Base-by-base conservation (phyloP, 257 asterid genomes). In the Nicotiana tabacum region DNA sequence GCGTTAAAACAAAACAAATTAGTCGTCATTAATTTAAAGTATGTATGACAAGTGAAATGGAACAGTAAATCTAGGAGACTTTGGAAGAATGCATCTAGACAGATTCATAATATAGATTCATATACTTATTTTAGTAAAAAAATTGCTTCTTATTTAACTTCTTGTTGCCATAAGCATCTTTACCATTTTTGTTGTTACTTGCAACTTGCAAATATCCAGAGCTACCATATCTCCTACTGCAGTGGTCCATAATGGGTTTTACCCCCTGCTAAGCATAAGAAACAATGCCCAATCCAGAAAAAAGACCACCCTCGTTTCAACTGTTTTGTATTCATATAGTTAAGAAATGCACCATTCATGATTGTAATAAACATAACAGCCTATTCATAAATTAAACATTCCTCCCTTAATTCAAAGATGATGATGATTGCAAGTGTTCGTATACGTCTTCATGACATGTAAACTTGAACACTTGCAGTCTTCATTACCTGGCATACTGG, bases 401-500 rank as follows among this genome's bases (percentile, higher is more conserved):
- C 83, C 77, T 83, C 83, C 83, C 58, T 55, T n/a, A 82, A 69
- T 33, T 80, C 74, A 39, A 70, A 61, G 85, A 83, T 72, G 30
- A 81, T 86, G 92, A 89, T 27, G 87, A 88, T 24, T 77, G 88
- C 90, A 88, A 85, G 87, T 89, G 86, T 78, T 46, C 88, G 9
- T 46, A 69, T 81, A 83, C 29, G 29, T 82, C 65, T 72, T 83
- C 88, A 80, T 82, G 85, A 88, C 92, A 91, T 87, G 91, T 87
- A 88, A 30, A 92, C 97, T 83, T 87, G 92, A 80, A 92, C 89
- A 90, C 97, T 87, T 77, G 97, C 88, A 53, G 92, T 90, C 90
- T 92, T 92, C 91, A 91, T 87, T 82, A 83, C 91, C 90, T 87
- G 91, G 85, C 97, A 93, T 0, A 93, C 78, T 12, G 97, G 97